Percentiles rank a stretch among this genome's conserved stretches.
Conservation (phyloP, 768 basidiomycete species). For the Phaeolepiota aurea region DNA sequence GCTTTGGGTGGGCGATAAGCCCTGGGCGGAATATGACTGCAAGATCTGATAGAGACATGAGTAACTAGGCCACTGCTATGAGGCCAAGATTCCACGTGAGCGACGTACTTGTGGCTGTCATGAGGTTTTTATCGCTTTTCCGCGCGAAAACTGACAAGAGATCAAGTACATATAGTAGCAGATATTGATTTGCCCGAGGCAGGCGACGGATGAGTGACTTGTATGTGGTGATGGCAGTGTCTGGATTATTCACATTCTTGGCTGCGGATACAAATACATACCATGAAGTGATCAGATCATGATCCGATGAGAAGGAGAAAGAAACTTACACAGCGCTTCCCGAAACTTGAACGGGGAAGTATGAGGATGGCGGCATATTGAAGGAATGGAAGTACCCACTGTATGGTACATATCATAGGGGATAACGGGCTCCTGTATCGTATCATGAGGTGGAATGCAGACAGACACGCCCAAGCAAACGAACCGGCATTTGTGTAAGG, state of each 20-base stretch:
- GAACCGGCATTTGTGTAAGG: slow-evolving; percentile 92
- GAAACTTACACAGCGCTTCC: slow-evolving; percentile 56
- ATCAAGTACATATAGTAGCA: slow-evolving; percentile 95
- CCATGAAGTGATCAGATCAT: background rate
- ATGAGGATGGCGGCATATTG: slow-evolving; percentile 8
- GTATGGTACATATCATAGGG: slow-evolving; percentile 83
- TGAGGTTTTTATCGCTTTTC: slow-evolving; percentile 86
- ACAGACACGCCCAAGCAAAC: slow-evolving; percentile 19
- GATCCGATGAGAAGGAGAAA: background rate
- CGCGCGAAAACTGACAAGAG: slow-evolving; percentile 91
- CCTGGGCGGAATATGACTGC: slow-evolving; percentile 97
- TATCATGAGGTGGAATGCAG: no score
- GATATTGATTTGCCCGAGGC: slow-evolving; percentile 87
- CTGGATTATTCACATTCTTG: slow-evolving; percentile 36
- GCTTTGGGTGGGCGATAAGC: slow-evolving; percentile 79
- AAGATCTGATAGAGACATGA: slow-evolving; percentile 49
- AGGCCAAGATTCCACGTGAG: background rate
- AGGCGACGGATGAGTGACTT: slow-evolving; percentile 77
- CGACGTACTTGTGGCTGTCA: slow-evolving; percentile 86
- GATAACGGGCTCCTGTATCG: slow-evolving; percentile 82
- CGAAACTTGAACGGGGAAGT: slow-evolving; percentile 51
- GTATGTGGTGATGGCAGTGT: slow-evolving; percentile 71
- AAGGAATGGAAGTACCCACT: slow-evolving; percentile 39
- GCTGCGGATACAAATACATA: background rate
- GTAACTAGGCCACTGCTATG: background rate